Conservation (phyloP, 2,329 filamentous ascomycete species). For the Mollisiaceae sp. region DNA sequence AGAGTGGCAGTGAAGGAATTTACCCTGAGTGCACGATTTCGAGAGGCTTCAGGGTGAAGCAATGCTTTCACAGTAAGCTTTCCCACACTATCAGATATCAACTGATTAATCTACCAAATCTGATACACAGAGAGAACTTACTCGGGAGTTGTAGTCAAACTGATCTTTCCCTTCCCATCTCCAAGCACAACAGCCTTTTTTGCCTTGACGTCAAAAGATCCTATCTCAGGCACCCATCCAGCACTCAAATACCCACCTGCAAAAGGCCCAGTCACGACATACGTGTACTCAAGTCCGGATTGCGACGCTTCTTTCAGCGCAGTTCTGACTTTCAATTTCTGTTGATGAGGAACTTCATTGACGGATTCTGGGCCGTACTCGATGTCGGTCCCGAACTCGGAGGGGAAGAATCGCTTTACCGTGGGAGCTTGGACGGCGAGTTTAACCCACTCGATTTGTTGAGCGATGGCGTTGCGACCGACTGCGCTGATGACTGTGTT, state of each 20-base stretch:
- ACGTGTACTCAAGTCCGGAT: conserved; percentile 61
- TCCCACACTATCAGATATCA: conserved; percentile 51
- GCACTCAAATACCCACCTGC: conserved; percentile 61
- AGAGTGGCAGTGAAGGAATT: conserved; percentile 46
- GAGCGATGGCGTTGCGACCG: conserved; percentile 64
- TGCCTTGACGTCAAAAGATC: conserved; percentile 62
- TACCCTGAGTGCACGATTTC: conserved; percentile 44
- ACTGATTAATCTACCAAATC: neutral
- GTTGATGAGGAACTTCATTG: conserved; percentile 69
- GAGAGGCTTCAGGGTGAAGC: conserved; percentile 43
- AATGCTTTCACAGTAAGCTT: conserved; percentile 45
- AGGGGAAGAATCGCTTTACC: conserved; percentile 66
- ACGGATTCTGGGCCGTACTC: conserved; percentile 63
- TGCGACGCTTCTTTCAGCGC: conserved; percentile 49
- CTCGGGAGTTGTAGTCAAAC: conserved; percentile 75
- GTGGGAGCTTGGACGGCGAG: conserved; percentile 64
- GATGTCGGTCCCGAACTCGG: conserved; percentile 56
- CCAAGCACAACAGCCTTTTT: conserved; percentile 67
- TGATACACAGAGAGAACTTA: conserved; percentile 48
- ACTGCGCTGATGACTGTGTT: conserved; percentile 71
- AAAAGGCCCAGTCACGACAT: conserved; percentile 74
- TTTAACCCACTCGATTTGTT: conserved; percentile 65
- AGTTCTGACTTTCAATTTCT: conserved; percentile 71
- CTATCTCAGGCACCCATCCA: conserved; percentile 44
- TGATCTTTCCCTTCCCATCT: conserved; percentile 64